These are phyloP conservation scores for Macadamia tetraphylla DNA, from an alignment of 164 flowering plant species.

Conservation along the genomic window DNA sequence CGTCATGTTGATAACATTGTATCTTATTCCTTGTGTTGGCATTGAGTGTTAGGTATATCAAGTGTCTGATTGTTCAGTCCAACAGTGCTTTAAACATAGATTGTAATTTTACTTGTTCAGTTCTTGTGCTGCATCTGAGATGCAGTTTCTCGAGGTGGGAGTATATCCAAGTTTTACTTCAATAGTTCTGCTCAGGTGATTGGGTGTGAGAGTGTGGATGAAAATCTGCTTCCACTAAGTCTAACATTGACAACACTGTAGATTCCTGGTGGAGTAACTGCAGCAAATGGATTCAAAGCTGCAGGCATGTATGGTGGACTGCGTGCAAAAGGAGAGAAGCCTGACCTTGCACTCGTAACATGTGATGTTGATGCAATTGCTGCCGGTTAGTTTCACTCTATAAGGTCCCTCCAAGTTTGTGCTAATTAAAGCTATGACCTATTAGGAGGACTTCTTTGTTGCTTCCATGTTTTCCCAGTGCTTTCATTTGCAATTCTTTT, in stretches of 20 bases:
- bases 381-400: slow-evolving; percentile 52
- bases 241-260: slow-evolving; percentile 15
- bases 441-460: background rate
- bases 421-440: background rate
- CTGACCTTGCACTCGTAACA: slow-evolving; percentile 91
- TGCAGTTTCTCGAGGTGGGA: no score
- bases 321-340: slow-evolving; percentile 83
- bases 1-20: no score
- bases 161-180: no score
- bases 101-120: no score
- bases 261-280: slow-evolving; percentile 93
- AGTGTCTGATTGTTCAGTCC: no score
- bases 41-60: no score
- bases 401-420: background rate
- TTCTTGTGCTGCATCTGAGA: no score
- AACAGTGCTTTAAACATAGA: no score
- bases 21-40: no score
- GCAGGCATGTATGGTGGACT: slow-evolving; percentile 85
- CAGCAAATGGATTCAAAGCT: slow-evolving; percentile 93
- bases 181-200: background rate
- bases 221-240: no score
- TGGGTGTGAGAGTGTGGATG: background rate
- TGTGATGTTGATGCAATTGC: slow-evolving; percentile 90
- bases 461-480: background rate
- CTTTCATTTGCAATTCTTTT: background rate